Base-by-base conservation (phyloP, 2,329 filamentous ascomycete species). In the Rachicladosporium sp. region DNA sequence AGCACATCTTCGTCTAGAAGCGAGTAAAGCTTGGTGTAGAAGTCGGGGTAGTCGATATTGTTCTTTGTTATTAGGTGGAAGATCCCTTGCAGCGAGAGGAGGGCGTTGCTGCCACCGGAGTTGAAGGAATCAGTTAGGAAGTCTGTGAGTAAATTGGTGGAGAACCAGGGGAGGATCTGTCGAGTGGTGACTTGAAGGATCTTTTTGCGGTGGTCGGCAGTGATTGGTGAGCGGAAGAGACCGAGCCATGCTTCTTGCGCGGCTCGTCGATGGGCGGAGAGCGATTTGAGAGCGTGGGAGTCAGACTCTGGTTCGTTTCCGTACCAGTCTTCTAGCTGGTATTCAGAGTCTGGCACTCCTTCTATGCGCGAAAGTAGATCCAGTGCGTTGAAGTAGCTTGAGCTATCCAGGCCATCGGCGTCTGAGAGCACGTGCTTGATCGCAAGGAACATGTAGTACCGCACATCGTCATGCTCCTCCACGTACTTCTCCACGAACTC, bases 121-220 rank as follows among this genome's bases (percentile, higher is more conserved):
- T 95, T 74, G 65, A 93, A 96, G 23, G 80, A 93, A 63, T 91
- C 85, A n/a, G 87, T 94, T 40, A 98, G 66, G 61, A 96, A 98
- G 65, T 98, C 91, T 71, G 94, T 87, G 29, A 98, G 72, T 31
- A 93, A 82, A 45, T 86, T 83, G 35, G 70, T 73, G 19, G 50
- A 36, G 62, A 96, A 94, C 83, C 86, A 93, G 1, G 89, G 88
- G 15, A 83, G 82, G 50, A 95, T 85, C 29, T 78, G 78, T 32
- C 75, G 74, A 2, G 84, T 78, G 63, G 93, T 80, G 45, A 82
- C 73, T 44, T 76, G 73, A 35, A 98, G 70, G 2, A 94, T 71
- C 36, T 69, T 68, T 59, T 96, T 96, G 37, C 83, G 79, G 57
- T 93, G 82, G 10, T 81, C 73, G 46, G 79, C 77, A 36, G 70